Evolutionary conservation across 2,329 filamentous ascomycete species (phyloP).

Genomic region (Monilinia polystroma): DNA sequence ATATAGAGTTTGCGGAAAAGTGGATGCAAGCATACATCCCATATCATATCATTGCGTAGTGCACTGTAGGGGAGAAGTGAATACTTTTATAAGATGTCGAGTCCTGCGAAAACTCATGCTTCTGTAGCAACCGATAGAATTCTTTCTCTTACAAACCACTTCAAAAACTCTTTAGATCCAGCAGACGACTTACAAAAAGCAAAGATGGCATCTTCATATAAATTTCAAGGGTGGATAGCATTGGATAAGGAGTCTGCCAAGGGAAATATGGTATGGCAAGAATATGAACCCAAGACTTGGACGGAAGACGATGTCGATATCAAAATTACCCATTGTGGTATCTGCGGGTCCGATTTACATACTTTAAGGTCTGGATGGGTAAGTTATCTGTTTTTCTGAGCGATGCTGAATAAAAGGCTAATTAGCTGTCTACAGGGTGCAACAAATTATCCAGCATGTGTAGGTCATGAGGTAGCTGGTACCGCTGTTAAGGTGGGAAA

Average conservation of each 20-base stretch:
- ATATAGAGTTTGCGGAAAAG: not conserved
- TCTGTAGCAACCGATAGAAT: constrained; percentile 31
- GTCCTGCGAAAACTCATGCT: constrained; percentile 27
- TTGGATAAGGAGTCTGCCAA: constrained; percentile 38
- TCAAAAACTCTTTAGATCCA: constrained; percentile 31
- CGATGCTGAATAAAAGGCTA: not conserved
- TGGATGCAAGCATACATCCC: not conserved
- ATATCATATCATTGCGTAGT: not conserved
- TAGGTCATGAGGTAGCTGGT: constrained; percentile 54
- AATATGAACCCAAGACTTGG: constrained; percentile 50
- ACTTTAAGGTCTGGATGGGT: constrained; percentile 40
- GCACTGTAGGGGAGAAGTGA: not conserved
- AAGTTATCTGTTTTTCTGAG: constrained; percentile 29
- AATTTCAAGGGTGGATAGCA: constrained; percentile 44
- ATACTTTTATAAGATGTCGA: constrained; percentile 28
- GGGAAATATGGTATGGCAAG: constrained; percentile 42
- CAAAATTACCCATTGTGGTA: constrained; percentile 51
- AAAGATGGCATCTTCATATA: constrained; percentile 39
- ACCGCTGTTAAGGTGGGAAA: constrained; percentile 48
- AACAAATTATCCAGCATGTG: constrained; percentile 41
- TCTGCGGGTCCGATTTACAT: constrained; percentile 46
- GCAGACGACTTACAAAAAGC: constrained; percentile 29
- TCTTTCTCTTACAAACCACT: constrained; percentile 29
- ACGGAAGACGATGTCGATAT: constrained; percentile 53
- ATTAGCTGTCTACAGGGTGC: constrained; percentile 3